These are phyloP conservation scores for Isatis lusitanica DNA, from an alignment of 441 rosid genomes.

Conservation along the genomic window DNA sequence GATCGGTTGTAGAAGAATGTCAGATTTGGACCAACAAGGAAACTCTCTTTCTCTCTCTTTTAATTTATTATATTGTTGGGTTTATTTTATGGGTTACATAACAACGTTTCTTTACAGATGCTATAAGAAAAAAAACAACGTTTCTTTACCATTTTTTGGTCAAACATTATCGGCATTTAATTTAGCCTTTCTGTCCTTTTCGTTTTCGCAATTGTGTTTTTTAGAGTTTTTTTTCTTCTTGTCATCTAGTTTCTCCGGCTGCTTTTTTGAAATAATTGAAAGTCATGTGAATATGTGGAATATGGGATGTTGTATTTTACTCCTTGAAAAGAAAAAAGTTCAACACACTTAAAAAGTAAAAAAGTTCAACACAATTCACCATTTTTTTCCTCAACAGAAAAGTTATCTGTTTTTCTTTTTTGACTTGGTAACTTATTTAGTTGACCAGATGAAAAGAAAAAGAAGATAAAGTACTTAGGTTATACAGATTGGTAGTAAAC, in stretches of 20 bases:
- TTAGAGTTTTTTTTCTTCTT: not conserved
- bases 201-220: not conserved
- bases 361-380: not conserved
- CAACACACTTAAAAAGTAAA: not conserved
- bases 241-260: not conserved
- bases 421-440: not conserved
- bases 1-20: constrained; percentile 22
- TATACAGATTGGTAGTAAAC: not conserved
- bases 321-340: not conserved
- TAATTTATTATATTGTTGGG: not conserved
- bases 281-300: not conserved
- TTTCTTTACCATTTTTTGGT: constrained; percentile 35
- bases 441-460: not conserved
- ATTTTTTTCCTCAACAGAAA: not conserved
- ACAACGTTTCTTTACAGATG: constrained; percentile 36
- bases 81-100: constrained; percentile 13
- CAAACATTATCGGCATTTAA: constrained; percentile 37
- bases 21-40: constrained; percentile 36
- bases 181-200: constrained; percentile 19
- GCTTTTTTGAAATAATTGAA: not conserved
- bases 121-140: too few species aligned
- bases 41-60: not conserved
- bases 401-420: not conserved
- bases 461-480: too few species aligned
- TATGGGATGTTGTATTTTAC: not conserved